Percentiles rank a stretch among this genome's conserved stretches.
Evolutionary conservation across 306 rosid species (phyloP).

Genomic region (Sicyos baderoa): DNA sequence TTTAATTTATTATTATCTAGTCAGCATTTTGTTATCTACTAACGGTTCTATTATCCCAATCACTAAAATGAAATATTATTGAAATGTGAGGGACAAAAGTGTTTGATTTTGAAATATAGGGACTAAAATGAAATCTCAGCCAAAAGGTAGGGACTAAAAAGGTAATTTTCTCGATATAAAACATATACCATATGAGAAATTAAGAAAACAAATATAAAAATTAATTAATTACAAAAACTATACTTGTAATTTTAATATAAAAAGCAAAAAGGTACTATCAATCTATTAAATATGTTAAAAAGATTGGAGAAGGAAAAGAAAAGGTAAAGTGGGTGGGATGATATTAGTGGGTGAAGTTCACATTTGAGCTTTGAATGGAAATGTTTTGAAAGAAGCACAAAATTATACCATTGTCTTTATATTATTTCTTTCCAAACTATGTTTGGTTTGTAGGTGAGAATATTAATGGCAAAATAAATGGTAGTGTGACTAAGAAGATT

Average conservation of each 20-base stretch:
- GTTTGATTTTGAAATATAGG: too few relatives aligned
- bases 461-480: slow-evolving; percentile 14
- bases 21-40: too few relatives aligned
- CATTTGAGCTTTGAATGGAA: not conserved
- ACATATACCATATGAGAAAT: too few relatives aligned
- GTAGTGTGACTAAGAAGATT: not conserved
- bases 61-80: too few relatives aligned
- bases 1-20: too few relatives aligned
- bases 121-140: too few relatives aligned
- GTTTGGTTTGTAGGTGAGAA: slow-evolving; percentile 17
- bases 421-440: not conserved
- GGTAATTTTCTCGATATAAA: too few relatives aligned
- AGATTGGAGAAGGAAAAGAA: not conserved
- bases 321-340: not conserved
- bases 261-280: not conserved
- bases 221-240: too few relatives aligned
- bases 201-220: not conserved
- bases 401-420: not conserved
- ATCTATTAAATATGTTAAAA: not conserved
- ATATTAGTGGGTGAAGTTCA: slow-evolving; percentile 3
- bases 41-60: too few relatives aligned
- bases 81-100: too few relatives aligned
- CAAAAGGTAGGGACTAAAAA: too few relatives aligned
- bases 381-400: not conserved
- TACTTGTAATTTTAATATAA: too few relatives aligned